Base-by-base conservation (phyloP, 768 basidiomycete species). In the Pleurotus tuber-regium region DNA sequence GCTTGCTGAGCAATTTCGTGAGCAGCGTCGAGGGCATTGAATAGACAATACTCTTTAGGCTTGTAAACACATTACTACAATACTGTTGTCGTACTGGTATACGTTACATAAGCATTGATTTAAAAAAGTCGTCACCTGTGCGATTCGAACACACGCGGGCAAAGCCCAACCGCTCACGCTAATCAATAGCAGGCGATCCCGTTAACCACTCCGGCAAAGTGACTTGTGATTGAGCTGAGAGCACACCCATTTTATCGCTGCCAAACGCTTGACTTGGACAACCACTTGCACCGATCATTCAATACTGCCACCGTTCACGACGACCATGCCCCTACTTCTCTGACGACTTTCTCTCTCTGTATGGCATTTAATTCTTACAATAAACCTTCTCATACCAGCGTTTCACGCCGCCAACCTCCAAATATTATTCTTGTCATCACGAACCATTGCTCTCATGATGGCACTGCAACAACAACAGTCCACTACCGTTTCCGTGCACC, bases 401-500 rank as follows among this genome's bases (percentile, higher is more conserved):
- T 35, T 24, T 2, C 14, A 16, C 29, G n/a, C 3, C 10, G 16
- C 29, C 21, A 14, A 35, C 18, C 7, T 11, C 3, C 11, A 23
- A 6, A 9, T 44, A 14, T 23, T 30, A 31, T 31, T 26, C 12
- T 44, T 49, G 18, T 24, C n/a, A 50, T 55, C 46, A n/a, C n/a
- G n/a, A n/a, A n/a, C n/a, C n/a, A n/a, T n/a, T n/a, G n/a, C n/a
- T 12, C 54, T 54, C 53, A 54, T 57, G 50, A 71, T 72, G 68
- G 63, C 76, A 44, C 80, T 16, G 23, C 31, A 10, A 33, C 14
- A 10, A 12, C 46, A 83, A 26, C 38, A 25, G 35, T 81, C 83
- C 33, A 19, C 4, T 14, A 18, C 29, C 9, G 46, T 48, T 9
- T 48, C 46, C 9, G 87, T 89, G 24, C 88, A 89, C 69, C 82